These are phyloP conservation scores for Penicillium cosmopolitanum DNA, from an alignment of 495 filamentous ascomycete genomes.

Conservation along the genomic window DNA sequence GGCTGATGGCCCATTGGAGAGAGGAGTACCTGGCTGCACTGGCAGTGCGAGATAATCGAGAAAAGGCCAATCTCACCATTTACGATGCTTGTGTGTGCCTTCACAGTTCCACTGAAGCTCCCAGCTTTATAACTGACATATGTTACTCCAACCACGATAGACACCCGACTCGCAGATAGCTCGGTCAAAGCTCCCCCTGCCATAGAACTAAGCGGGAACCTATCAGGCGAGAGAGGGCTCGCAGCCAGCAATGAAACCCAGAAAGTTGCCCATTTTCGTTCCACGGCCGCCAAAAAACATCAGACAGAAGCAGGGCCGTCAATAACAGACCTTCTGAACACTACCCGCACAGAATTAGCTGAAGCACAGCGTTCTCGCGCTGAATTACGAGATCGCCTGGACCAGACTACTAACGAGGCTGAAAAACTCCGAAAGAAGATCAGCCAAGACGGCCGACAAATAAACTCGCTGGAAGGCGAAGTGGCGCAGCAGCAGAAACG, in stretches of 20 bases:
- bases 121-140: conserved; percentile 25
- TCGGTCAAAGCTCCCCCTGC: conserved; percentile 57
- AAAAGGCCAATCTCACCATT: conserved; percentile 58
- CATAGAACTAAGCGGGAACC: conserved; percentile 9
- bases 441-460: conserved; percentile 55
- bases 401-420: conserved; percentile 62
- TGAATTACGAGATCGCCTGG: conserved; percentile 63
- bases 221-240: conserved; percentile 8
- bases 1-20: conserved; percentile 58
- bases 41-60: conserved; percentile 56
- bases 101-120: background rate
- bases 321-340: conserved; percentile 44
- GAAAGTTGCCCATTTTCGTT: conserved; percentile 14
- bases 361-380: conserved; percentile 75
- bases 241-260: conserved; percentile 20
- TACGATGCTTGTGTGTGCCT: conserved; percentile 60
- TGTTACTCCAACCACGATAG: conserved; percentile 41
- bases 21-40: conserved; percentile 60
- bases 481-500: conserved; percentile 60
- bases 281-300: conserved; percentile 31
- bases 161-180: conserved; percentile 71
- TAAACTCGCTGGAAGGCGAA: conserved; percentile 66
- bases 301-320: conserved; percentile 23
- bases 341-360: conserved; percentile 64
- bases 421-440: conserved; percentile 61